Conservation (phyloP, 176 grass and related monocot species). For the Carex kokanica region DNA sequence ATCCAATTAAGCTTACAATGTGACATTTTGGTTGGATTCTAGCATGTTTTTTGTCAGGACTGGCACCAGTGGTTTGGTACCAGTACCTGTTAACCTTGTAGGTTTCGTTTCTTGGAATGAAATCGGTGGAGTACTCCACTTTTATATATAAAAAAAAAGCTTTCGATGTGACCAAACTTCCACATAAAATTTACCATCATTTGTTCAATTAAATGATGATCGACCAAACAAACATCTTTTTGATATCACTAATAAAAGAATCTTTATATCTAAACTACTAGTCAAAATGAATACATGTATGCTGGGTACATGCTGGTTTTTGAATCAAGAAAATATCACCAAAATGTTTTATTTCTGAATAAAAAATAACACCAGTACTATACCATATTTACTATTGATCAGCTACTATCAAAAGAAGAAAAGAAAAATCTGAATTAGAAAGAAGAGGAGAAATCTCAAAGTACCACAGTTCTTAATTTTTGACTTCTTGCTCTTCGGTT, state of each 20-base stretch:
- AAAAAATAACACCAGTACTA: not conserved
- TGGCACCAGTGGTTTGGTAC: too few species aligned
- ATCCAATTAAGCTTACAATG: not conserved
- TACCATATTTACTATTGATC: not conserved
- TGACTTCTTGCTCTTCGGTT: conserved; percentile 78
- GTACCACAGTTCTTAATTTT: conserved; percentile 77
- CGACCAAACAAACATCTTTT: not conserved
- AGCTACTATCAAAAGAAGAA: not conserved
- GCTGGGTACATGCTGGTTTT: not conserved
- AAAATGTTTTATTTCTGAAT: not conserved
- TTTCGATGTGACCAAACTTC: not conserved
- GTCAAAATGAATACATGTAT: not conserved
- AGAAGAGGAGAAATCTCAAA: not conserved
- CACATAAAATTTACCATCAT: not conserved
- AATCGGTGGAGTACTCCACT: too few species aligned
- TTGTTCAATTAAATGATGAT: not conserved
- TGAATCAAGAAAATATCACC: not conserved
- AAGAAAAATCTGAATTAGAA: conserved; percentile 6
- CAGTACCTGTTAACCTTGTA: too few species aligned
- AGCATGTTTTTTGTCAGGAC: too few species aligned
- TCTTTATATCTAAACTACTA: not conserved
- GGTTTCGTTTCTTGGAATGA: too few species aligned
- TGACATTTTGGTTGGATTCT: too few species aligned
- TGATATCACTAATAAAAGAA: not conserved
- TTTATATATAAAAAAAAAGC: too few species aligned